phyloP scores from a whole-genome alignment of 2,329 filamentous ascomycete species.

The Cercospora canescens region DNA sequence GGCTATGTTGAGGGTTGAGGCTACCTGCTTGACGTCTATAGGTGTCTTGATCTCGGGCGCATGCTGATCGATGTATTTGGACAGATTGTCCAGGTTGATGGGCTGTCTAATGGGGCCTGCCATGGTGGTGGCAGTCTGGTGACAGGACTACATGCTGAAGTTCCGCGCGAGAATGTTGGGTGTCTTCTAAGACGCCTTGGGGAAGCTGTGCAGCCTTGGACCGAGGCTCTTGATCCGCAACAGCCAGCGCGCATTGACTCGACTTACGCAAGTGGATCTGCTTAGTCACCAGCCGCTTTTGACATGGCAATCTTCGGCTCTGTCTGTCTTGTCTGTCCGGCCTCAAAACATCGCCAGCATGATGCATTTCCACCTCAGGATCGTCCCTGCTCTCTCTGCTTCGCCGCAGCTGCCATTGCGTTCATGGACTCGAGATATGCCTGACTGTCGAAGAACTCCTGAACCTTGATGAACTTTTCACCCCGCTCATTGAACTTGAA shows the following conservation, averaged over 20 bases:
- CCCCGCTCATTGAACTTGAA: not conserved
- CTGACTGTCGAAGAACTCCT: not conserved
- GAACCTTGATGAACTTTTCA: not conserved
- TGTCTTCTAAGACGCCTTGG: not conserved
- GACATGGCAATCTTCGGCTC: not conserved
- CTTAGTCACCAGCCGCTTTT: not conserved
- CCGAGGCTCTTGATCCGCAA: not conserved
- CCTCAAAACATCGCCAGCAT: not conserved
- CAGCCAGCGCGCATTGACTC: not conserved
- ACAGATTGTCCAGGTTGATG: slow-evolving; percentile 78
- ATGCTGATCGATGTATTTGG: slow-evolving; percentile 73
- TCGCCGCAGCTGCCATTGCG: not conserved
- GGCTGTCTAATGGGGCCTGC: slow-evolving; percentile 87
- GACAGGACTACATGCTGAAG: not conserved
- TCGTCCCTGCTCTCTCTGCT: not conserved
- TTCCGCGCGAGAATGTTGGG: not conserved
- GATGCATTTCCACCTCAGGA: not conserved
- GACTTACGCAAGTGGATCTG: not conserved
- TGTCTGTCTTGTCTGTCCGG: not conserved
- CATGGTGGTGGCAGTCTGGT: slow-evolving; percentile 51
- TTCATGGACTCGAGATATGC: not conserved
- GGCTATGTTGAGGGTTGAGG: not conserved
- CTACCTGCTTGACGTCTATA: slow-evolving; percentile 84
- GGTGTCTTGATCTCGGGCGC: slow-evolving; percentile 84
- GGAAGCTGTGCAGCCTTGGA: slow-evolving; percentile 3